Conservation (phyloP, 345 rosid genomes). For the Lenwebbia sp. region DNA sequence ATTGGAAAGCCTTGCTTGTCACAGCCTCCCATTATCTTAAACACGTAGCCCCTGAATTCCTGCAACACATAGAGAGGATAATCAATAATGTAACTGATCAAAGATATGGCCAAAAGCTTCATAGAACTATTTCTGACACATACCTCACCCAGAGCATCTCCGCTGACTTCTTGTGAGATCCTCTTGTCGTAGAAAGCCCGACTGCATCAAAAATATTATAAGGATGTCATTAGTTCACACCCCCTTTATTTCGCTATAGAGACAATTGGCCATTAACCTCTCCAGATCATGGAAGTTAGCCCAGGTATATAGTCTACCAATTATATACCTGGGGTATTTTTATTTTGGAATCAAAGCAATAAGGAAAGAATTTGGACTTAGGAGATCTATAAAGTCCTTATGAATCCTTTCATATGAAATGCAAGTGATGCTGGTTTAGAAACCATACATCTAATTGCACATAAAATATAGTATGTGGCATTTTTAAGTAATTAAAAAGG, state of each 20-base stretch:
- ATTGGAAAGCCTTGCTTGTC: conserved; percentile 63
- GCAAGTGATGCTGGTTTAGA: conserved; percentile 2
- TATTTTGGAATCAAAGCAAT: neutral
- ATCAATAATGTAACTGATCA: neutral
- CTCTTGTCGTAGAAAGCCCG: conserved; percentile 82
- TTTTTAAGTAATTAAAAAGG: no score
- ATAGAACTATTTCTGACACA: neutral
- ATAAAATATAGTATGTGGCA: no score
- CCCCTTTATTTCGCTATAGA: neutral
- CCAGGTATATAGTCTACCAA: no score
- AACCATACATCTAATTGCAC: conserved; percentile 1
- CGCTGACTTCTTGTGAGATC: conserved; percentile 79
- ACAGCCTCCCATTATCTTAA: conserved; percentile 86
- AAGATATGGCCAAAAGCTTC: neutral
- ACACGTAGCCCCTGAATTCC: conserved; percentile 84
- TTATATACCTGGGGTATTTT: no score
- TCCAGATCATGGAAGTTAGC: neutral
- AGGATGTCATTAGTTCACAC: neutral
- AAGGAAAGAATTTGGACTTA: no score
- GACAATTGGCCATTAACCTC: neutral
- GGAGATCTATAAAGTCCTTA: no score
- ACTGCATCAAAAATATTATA: conserved; percentile 12
- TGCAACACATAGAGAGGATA: neutral
- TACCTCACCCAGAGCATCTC: conserved; percentile 85
- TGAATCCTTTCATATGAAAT: no score